These are phyloP conservation scores for Potentilla sterilis DNA, from an alignment of 306 rosid genomes.

Conservation along the genomic window DNA sequence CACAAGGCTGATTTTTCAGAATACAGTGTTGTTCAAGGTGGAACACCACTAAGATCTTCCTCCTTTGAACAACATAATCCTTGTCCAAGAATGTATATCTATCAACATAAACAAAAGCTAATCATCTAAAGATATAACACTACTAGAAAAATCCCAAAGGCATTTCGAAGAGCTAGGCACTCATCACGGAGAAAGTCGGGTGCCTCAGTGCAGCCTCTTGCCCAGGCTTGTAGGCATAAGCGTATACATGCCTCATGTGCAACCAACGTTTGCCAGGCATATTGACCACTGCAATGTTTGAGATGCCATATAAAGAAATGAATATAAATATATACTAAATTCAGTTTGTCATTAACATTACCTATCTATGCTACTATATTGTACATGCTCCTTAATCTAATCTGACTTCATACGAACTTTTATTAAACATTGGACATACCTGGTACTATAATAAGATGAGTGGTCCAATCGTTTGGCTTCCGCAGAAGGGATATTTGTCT, in stretches of 20 bases:
- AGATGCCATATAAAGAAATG: constrained; percentile 22
- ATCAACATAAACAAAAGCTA: too few species aligned
- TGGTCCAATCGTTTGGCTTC: constrained; percentile 42
- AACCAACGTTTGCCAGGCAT: constrained; percentile 91
- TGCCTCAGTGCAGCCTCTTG: constrained; percentile 83
- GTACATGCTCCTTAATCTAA: neutral
- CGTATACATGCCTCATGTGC: constrained; percentile 94
- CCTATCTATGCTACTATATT: neutral
- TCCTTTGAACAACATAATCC: too few species aligned
- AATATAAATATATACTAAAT: neutral
- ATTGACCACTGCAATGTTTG: constrained; percentile 66
- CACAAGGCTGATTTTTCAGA: too few species aligned
- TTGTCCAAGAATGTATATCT: too few species aligned
- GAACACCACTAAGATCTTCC: too few species aligned
- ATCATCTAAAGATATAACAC: too few species aligned
- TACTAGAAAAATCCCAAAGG: constrained; percentile 56
- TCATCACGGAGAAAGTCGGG: constrained; percentile 78
- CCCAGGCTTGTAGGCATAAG: constrained; percentile 93
- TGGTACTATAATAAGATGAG: constrained; percentile 52
- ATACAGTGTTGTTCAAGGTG: too few species aligned
- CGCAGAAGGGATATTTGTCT: constrained; percentile 32
- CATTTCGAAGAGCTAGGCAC: constrained; percentile 80
- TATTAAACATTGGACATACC: constrained; percentile 39
- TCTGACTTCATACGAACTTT: constrained; percentile 4
- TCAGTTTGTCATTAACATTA: neutral